Percentiles rank a stretch among this genome's conserved stretches.
Conservation (phyloP, 768 basidiomycete species). For the Jaapia argillacea region DNA sequence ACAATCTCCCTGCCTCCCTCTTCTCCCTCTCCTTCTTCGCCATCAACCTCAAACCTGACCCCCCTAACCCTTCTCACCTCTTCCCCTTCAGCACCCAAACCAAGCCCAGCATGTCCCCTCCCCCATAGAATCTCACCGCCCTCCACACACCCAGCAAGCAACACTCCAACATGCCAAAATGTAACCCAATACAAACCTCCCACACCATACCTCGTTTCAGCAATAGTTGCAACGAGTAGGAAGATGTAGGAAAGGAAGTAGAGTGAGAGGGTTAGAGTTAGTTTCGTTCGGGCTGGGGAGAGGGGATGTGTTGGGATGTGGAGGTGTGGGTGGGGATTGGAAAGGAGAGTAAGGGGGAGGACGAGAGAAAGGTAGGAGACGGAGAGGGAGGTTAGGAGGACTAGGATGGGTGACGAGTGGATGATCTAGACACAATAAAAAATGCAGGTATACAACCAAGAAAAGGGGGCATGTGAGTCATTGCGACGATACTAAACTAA, state of each 20-base stretch:
- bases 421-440: too few relatives aligned
- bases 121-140: not conserved
- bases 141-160: not conserved
- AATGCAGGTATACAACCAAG: too few relatives aligned
- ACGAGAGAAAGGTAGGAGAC: conserved; percentile 41
- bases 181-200: conserved; percentile 50
- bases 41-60: not conserved
- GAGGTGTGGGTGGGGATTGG: conserved; percentile 13
- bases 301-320: conserved; percentile 13
- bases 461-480: conserved; percentile 5
- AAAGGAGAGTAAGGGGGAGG: conserved; percentile 24
- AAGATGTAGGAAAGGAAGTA: conserved; percentile 52
- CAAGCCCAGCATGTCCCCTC: not conserved
- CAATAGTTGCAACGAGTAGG: conserved; percentile 39
- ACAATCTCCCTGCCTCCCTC: not conserved
- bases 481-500: not conserved
- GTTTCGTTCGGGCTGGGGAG: conserved; percentile 35
- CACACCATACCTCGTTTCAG: conserved; percentile 29
- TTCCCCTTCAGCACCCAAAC: not conserved
- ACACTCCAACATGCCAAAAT: conserved; percentile 32
- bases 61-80: not conserved
- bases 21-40: not conserved
- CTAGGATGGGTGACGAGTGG: conserved; percentile 45
- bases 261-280: conserved; percentile 38
- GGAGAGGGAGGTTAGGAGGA: conserved; percentile 37